Conservation (phyloP, 2,329 filamentous ascomycete species). For the Scopulariopsis brevicaulis region DNA sequence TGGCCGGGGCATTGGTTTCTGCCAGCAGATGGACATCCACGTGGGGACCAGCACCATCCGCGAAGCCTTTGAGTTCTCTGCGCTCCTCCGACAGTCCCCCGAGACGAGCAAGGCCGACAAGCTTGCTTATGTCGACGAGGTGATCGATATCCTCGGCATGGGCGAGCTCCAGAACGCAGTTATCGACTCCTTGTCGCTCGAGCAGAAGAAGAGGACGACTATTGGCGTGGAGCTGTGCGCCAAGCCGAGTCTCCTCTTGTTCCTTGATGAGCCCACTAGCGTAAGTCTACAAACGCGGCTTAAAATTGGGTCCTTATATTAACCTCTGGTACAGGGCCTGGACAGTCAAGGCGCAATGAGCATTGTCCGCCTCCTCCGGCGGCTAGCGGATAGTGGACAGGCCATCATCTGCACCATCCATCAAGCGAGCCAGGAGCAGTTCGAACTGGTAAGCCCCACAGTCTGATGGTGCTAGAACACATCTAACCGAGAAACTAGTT, state of each 20-base stretch:
- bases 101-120: not conserved
- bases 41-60: not conserved
- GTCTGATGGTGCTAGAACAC: not conserved
- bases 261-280: not conserved
- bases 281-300: not conserved
- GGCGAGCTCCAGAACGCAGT: not conserved
- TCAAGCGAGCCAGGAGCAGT: conserved; percentile 5
- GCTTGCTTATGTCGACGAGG: not conserved
- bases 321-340: not conserved
- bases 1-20: not conserved
- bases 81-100: not conserved
- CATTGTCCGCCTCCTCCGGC: conserved; percentile 1
- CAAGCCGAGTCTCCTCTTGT: not conserved
- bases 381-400: not conserved
- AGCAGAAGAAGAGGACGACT: not conserved
- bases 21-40: not conserved
- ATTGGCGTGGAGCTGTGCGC: not conserved
- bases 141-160: not conserved
- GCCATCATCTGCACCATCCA: conserved; percentile 2
- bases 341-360: conserved; percentile 6
- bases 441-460: conserved; percentile 3
- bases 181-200: not conserved
- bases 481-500: not conserved
- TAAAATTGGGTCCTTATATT: not conserved
- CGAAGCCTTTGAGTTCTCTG: not conserved